Percentiles rank a stretch among this genome's conserved stretches.
phyloP scores from a whole-genome alignment of 768 basidiomycete genomes.

The Pleurotus djamor region DNA sequence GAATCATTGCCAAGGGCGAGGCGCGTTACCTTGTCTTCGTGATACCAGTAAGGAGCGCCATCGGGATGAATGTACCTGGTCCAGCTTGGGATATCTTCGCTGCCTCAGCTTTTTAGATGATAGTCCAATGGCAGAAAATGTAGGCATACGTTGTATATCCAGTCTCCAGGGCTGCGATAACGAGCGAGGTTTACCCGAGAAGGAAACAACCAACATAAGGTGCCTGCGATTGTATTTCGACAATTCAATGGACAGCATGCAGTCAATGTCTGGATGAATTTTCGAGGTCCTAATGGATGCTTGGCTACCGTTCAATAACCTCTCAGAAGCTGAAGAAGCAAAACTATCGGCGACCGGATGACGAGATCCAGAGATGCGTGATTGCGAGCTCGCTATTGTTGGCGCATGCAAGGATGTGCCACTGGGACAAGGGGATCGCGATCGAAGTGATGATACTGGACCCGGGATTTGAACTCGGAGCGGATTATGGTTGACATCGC shows the following conservation, averaged over 20 bases:
- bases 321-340: no score
- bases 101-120: background rate
- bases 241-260: slow-evolving; percentile 1
- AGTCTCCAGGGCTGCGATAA: background rate
- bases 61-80: slow-evolving; percentile 3
- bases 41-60: slow-evolving; percentile 1
- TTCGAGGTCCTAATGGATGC: background rate
- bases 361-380: background rate
- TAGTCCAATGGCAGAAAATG: background rate
- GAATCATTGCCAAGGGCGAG: background rate
- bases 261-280: background rate
- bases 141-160: background rate
- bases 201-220: background rate
- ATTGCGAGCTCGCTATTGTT: background rate
- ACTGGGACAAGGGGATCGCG: background rate
- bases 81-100: background rate
- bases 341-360: background rate
- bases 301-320: background rate
- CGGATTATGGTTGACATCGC: background rate
- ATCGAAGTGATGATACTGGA: background rate
- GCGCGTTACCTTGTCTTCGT: background rate
- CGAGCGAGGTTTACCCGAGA: background rate
- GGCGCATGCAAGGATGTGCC: background rate
- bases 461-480: background rate
- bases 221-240: background rate